Conservation (phyloP, 257 asterid genomes). For the Salvia splendens region DNA sequence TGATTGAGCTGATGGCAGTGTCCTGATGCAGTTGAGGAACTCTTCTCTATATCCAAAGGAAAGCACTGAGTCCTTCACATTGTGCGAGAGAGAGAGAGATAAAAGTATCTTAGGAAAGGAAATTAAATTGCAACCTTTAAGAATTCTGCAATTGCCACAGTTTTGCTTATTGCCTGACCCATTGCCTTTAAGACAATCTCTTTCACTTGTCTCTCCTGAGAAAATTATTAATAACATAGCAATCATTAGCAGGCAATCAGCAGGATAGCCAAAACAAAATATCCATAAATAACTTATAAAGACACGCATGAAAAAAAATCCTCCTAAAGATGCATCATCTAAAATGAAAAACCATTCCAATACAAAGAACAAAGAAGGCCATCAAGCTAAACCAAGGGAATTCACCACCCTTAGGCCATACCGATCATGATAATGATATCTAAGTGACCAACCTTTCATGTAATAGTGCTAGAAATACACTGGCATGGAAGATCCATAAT, state of each 20-base stretch:
- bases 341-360: background rate
- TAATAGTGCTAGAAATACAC: background rate
- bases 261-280: background rate
- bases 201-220: constrained; percentile 70
- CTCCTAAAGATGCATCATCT: background rate
- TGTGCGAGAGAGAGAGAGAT: background rate
- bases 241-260: constrained; percentile 17
- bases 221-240: constrained; percentile 4
- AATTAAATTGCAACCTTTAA: constrained; percentile 54
- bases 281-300: background rate
- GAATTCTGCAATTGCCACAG: constrained; percentile 81
- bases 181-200: constrained; percentile 93
- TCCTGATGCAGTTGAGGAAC: constrained; percentile 83
- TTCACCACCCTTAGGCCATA: no score
- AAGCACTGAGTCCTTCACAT: constrained; percentile 20
- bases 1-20: constrained; percentile 82
- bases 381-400: constrained; percentile 9
- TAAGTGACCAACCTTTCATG: background rate
- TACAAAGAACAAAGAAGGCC: background rate
- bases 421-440: no score
- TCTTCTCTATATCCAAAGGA: constrained; percentile 61
- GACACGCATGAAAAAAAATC: background rate
- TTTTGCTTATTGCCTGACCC: constrained; percentile 96
- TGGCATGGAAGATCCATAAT: background rate
- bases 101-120: background rate